Base-by-base conservation (phyloP, 305 asterid genomes). In the Fraxinus nigra region DNA sequence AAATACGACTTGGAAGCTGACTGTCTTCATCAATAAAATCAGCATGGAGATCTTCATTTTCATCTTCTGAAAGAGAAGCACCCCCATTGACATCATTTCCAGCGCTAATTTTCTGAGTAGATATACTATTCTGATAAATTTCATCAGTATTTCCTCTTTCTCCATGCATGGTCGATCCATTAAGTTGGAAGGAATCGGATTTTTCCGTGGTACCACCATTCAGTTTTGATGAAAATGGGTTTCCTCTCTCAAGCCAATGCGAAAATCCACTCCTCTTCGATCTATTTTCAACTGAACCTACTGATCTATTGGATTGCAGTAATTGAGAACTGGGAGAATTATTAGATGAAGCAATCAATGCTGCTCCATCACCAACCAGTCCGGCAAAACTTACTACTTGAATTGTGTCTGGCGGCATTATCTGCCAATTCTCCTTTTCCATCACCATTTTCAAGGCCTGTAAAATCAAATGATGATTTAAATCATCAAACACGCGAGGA, bases 11-110 rank as follows among this genome's bases (percentile, higher is more conserved):
- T 37, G 99, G 99, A 83, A 97, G 97, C 90, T 97, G 99, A 86
- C 99, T 97, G 87, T 97, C 99, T 92, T 97, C 99, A 37, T 97
- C 99, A 79, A 97, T 97, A 89, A 97, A 97, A 91, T 97, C 99
- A 46, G 99, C 99, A 90, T 80, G 98, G 80, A 97, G 98, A 90
- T 97, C 99, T 86, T 97, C 99, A 89, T 93, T 93, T 90, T 97
- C 99, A 80, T 97, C 99, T 90, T 97, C 99, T 34, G 95, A 89
- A 76, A 87, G 79, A 81, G 85, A 80, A 65, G 85, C 54, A 82
- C 89, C 82, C 35, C 97, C 99, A 82, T 93, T 95, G 75, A 80
- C 86, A 86, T 87, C 91, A 72, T 86, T 87, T 79, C 40, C 85
- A 82, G 87, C 94, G 81, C 83, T 83, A 86, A 84, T 79, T 86